Evolutionary conservation across 164 flowering plant species (phyloP).

Genomic region (Vitis rotundifolia): DNA sequence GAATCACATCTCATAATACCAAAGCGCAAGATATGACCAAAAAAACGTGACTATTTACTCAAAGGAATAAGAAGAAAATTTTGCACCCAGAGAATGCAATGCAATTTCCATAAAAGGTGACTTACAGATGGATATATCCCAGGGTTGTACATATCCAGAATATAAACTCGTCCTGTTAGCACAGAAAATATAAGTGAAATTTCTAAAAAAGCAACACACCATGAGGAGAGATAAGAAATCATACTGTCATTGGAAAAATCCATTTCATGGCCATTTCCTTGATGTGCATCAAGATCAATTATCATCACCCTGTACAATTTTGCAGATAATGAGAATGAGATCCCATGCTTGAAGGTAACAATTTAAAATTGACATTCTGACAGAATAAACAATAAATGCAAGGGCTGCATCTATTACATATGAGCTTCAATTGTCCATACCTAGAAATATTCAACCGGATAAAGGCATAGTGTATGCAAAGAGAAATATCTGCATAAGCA

Average conservation of each 20-base stretch:
- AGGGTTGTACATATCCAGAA: conserved; percentile 88
- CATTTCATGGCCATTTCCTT: conserved; percentile 94
- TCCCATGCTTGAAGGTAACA: conserved; percentile 2
- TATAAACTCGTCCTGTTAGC: conserved; percentile 79
- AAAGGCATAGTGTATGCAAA: conserved; percentile 83
- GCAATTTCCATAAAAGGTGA: background rate
- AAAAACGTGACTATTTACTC: background rate
- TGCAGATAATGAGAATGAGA: conserved; percentile 8
- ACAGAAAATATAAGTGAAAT: conserved; percentile 9
- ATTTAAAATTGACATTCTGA: background rate
- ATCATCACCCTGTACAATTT: conserved; percentile 79
- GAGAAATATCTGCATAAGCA: conserved; percentile 91
- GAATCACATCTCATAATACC: background rate
- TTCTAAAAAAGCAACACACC: background rate
- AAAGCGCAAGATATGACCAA: background rate
- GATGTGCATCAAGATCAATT: conserved; percentile 98
- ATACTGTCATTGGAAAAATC: conserved; percentile 83
- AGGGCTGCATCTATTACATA: background rate
- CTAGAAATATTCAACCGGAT: conserved; percentile 69
- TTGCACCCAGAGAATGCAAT: no score
- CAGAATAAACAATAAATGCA: background rate
- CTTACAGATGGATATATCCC: conserved; percentile 88
- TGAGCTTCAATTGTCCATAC: conserved; percentile 31
- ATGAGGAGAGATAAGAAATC: conserved; percentile 15
- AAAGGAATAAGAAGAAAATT: no score